Percentiles rank a stretch among this genome's conserved stretches.
phyloP scores from a whole-genome alignment of 495 filamentous ascomycete species.

The Tirmania nivea region DNA sequence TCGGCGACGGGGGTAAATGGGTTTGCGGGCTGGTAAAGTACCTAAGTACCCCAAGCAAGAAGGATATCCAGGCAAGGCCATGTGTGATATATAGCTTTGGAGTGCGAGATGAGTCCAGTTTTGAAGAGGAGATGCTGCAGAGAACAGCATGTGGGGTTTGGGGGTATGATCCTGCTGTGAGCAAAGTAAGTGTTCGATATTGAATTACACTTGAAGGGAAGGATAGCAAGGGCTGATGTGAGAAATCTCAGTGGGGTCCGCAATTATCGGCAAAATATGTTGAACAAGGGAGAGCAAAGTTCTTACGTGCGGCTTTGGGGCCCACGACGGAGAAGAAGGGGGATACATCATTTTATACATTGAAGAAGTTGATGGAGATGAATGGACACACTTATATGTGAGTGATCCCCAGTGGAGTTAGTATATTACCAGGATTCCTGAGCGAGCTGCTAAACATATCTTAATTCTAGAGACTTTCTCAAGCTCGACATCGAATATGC shows the following conservation, averaged over 20 bases:
- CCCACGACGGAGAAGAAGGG: not conserved
- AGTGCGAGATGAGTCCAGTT: constrained; percentile 18
- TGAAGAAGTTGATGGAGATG: constrained; percentile 16
- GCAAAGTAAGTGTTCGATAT: constrained; percentile 11
- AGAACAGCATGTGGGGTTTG: constrained; percentile 18
- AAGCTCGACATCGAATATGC: constrained; percentile 20
- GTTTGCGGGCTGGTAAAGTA: constrained; percentile 18
- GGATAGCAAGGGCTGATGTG: too few relatives aligned
- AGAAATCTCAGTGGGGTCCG: not conserved
- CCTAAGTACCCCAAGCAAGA: constrained; percentile 1
- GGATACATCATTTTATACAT: constrained; percentile 13
- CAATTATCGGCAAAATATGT: not conserved
- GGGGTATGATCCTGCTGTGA: constrained; percentile 18
- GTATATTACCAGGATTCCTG: not conserved
- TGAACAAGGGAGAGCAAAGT: not conserved
- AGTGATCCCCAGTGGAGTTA: too few relatives aligned
- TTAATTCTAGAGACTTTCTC: constrained; percentile 15
- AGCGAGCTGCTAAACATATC: not conserved
- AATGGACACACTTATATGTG: constrained; percentile 20
- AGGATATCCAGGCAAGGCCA: constrained; percentile 2
- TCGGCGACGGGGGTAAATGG: constrained; percentile 21
- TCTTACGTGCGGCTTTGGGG: not conserved
- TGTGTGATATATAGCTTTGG: constrained; percentile 19
- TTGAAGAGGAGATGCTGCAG: constrained; percentile 19
- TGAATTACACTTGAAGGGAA: constrained; percentile 7